Percentiles rank a stretch among this genome's conserved stretches.
Conservation (phyloP, 257 asterid genomes). For the Plantago major region DNA sequence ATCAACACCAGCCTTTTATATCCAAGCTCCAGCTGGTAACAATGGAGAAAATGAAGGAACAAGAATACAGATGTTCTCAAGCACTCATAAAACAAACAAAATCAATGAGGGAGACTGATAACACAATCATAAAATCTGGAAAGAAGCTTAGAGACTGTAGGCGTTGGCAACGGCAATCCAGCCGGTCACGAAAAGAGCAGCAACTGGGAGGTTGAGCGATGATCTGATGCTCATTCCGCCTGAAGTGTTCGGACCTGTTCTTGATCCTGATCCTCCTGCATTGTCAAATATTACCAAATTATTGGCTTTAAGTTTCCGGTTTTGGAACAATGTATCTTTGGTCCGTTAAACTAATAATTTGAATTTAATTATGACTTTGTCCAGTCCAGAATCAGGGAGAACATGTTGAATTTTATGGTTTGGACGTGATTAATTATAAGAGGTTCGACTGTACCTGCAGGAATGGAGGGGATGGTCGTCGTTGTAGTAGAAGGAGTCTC, state of each 20-base stretch:
- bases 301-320: not conserved
- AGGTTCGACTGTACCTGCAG: constrained; percentile 19
- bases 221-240: constrained; percentile 27
- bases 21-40: not conserved
- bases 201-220: constrained; percentile 13
- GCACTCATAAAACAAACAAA: not conserved
- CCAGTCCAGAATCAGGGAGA: too few species aligned
- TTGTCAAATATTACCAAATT: not conserved
- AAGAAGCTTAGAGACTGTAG: constrained; percentile 13
- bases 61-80: not conserved
- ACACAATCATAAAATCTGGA: constrained; percentile 6
- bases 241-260: constrained; percentile 25
- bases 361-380: not conserved
- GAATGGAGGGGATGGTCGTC: constrained; percentile 10
- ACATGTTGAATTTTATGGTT: too few species aligned
- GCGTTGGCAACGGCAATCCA: constrained; percentile 23
- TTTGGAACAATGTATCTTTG: not conserved
- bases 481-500: constrained; percentile 15
- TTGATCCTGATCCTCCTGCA: constrained; percentile 11
- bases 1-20: too few species aligned
- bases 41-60: constrained; percentile 3
- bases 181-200: constrained; percentile 23
- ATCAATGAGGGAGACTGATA: not conserved
- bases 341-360: not conserved
- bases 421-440: too few species aligned